These are phyloP conservation scores for Ophioceras dolichostomum DNA, from an alignment of 2,329 filamentous ascomycete genomes.

Conservation along the genomic window DNA sequence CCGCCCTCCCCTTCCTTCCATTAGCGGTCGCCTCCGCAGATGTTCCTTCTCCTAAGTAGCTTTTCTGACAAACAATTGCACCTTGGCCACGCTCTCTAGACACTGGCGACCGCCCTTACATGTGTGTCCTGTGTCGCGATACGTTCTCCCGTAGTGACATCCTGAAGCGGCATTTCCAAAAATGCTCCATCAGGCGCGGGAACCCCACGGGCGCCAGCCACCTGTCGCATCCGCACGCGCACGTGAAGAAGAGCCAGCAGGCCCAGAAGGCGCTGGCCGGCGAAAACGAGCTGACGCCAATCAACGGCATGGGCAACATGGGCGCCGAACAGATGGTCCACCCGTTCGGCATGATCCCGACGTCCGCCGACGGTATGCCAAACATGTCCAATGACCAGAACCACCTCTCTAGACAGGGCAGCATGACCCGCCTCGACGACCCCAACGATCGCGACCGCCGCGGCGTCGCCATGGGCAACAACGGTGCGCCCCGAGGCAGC, in stretches of 20 bases:
- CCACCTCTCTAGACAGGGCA: slow-evolving; percentile 49
- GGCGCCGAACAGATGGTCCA: slow-evolving; percentile 36
- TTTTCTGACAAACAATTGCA: slow-evolving; percentile 2
- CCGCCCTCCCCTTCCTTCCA: not conserved
- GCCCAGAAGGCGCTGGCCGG: slow-evolving; percentile 42
- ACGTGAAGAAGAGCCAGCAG: slow-evolving; percentile 65
- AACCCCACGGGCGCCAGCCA: slow-evolving; percentile 94
- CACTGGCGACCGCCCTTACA: slow-evolving; percentile 94
- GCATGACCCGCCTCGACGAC: slow-evolving; percentile 45
- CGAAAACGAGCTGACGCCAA: slow-evolving; percentile 44
- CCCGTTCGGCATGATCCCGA: slow-evolving; percentile 29
- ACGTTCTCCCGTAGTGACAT: slow-evolving; percentile 98
- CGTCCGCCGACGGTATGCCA: slow-evolving; percentile 42
- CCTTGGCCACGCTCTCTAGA: slow-evolving; percentile 37
- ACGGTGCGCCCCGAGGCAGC: slow-evolving; percentile 25
- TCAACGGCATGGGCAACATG: slow-evolving; percentile 49
- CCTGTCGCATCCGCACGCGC: slow-evolving; percentile 81
- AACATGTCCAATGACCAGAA: slow-evolving; percentile 48
- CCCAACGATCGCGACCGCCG: slow-evolving; percentile 43
- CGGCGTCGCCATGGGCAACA: slow-evolving; percentile 40
- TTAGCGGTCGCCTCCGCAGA: too few relatives aligned
- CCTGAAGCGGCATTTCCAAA: slow-evolving; percentile 96
- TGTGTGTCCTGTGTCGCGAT: slow-evolving; percentile 95
- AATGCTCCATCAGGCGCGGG: slow-evolving; percentile 91
- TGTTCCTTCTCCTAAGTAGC: slow-evolving; percentile 5